A percentile compares a stretch with the other conserved stretches of the same genome.
phyloP scores from a whole-genome alignment of 192 early-diverging fungal species.

The Thamnidium elegans region DNA sequence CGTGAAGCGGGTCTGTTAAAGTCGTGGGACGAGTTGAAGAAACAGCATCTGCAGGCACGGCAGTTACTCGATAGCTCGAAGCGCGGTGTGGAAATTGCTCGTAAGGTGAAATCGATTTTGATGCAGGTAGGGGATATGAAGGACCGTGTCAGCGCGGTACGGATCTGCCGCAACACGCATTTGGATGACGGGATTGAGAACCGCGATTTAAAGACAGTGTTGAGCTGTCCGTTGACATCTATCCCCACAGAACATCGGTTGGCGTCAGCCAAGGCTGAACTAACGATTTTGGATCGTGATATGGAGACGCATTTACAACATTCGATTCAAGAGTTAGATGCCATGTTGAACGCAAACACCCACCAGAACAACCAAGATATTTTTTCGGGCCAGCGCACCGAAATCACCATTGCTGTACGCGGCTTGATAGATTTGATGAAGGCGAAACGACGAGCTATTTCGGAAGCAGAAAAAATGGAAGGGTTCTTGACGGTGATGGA shows the following conservation, averaged over 20 bases:
- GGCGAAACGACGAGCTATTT: slow-evolving; percentile 34
- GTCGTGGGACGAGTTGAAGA: slow-evolving; percentile 33
- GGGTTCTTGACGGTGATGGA: slow-evolving; percentile 37
- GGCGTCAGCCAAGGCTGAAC: slow-evolving; percentile 24
- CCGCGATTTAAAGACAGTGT: slow-evolving; percentile 17
- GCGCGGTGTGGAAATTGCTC: slow-evolving; percentile 21
- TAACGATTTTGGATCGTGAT: slow-evolving; percentile 29
- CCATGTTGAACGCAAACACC: slow-evolving; percentile 13
- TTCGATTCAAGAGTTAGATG: slow-evolving; percentile 35
- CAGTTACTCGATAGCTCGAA: slow-evolving; percentile 17
- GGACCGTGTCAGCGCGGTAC: slow-evolving; percentile 11
- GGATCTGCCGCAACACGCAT: slow-evolving; percentile 8
- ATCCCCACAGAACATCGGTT: slow-evolving; percentile 30
- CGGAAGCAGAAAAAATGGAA: slow-evolving; percentile 38
- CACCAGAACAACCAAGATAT: slow-evolving; percentile 17
- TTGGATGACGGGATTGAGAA: slow-evolving; percentile 9
- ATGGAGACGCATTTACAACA: slow-evolving; percentile 30
- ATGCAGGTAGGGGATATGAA: slow-evolving; percentile 29
- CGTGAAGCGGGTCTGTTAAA: slow-evolving; percentile 30
- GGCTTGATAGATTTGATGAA: slow-evolving; percentile 37
- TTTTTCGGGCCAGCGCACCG: slow-evolving; percentile 35
- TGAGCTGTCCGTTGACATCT: slow-evolving; percentile 26
- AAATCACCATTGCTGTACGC: slow-evolving; percentile 34
- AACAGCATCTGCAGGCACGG: slow-evolving; percentile 16
- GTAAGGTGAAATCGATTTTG: slow-evolving; percentile 31